phyloP scores from a whole-genome alignment of 108 stramenopile genomes.

The Nitzschia inconspicua region DNA sequence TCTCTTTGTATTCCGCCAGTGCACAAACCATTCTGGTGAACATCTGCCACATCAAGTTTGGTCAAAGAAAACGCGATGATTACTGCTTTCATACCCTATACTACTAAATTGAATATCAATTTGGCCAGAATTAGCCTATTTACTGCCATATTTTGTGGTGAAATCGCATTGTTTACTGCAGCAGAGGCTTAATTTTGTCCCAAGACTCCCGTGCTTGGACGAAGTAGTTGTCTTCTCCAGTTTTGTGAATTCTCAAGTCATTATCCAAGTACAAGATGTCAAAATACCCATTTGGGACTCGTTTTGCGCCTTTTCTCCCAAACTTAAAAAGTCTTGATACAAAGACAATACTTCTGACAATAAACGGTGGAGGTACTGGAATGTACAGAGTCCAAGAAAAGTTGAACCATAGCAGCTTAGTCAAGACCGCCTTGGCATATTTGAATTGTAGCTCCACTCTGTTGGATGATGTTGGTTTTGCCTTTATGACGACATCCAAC shows the following conservation, averaged over 20 bases:
- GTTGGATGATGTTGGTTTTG: constrained; percentile 13
- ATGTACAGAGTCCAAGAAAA: constrained; percentile 29
- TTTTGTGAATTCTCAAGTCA: constrained; percentile 40
- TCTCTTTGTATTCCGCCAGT: no score
- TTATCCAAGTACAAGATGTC: constrained; percentile 45
- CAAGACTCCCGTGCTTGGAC: constrained; percentile 34
- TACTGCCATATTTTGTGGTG: no score
- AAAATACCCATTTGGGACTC: constrained; percentile 33
- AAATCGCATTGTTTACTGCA: no score
- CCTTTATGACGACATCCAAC: constrained; percentile 30
- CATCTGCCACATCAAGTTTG: no score
- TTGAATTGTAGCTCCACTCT: constrained; percentile 47
- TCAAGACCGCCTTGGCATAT: constrained; percentile 47
- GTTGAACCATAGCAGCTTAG: constrained; percentile 26
- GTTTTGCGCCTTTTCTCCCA: constrained; percentile 10
- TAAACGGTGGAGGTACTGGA: constrained; percentile 32
- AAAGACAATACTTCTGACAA: constrained; percentile 14
- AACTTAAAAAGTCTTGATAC: constrained; percentile 4
- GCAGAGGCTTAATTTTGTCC: no score
- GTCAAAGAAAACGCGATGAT: no score
- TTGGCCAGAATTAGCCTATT: no score
- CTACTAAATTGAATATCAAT: no score
- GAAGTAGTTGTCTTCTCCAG: constrained; percentile 46
- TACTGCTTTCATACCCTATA: no score
- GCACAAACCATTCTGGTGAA: no score